Evolutionary conservation across 1,284 basidiomycete species (phyloP), one percentile per base, ranked within the genome.

Genomic region (Sporisorium exsertum): DNA sequence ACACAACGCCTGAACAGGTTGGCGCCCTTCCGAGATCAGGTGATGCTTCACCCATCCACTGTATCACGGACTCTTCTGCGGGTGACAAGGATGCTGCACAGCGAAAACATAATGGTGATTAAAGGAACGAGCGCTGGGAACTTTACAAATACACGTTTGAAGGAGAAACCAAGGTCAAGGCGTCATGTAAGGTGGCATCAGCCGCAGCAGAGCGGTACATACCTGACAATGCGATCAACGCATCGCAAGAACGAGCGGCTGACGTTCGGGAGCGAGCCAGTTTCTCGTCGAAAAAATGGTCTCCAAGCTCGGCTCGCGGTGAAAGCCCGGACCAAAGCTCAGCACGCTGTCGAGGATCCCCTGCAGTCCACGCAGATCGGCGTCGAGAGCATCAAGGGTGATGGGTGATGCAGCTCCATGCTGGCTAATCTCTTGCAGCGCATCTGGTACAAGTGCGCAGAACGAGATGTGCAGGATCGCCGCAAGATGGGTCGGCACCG

Each of bases 401-500:
- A 59, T 32, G 5, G 64, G 33, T 12, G 72, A 75, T 0, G 67
- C 72, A 29, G 59, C 56, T 13, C 72, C 67, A 22, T 67, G 55
- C 60, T 75, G 67, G 54, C 67, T 70, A 54, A 67, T 67, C 51
- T 75, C 67, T 55, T 66, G 64, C 24, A 75, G 58, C 37, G 72
- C 72, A 43, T 75, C 72, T 32, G 72, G 72, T 4, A 75, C 72
- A 6, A 75, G 61, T 4, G 72, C 72, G 37, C 72, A 75, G 50
- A 75, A 75, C 35, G 72, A 66, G 57, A 70, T 59, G 58, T 75
- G 72, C 42, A 75, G 40, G 29, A 43, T 56, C 35, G 50, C 50
- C 15, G 72, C 72, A 40, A 75, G 53, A 35, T 70, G 60, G 4
- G 63, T 70, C 8, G 67, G 72, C 8, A 75, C 67, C 9, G 72